Evolutionary conservation across 495 filamentous ascomycete species (phyloP).

Genomic region (Glutinoglossum americanum): DNA sequence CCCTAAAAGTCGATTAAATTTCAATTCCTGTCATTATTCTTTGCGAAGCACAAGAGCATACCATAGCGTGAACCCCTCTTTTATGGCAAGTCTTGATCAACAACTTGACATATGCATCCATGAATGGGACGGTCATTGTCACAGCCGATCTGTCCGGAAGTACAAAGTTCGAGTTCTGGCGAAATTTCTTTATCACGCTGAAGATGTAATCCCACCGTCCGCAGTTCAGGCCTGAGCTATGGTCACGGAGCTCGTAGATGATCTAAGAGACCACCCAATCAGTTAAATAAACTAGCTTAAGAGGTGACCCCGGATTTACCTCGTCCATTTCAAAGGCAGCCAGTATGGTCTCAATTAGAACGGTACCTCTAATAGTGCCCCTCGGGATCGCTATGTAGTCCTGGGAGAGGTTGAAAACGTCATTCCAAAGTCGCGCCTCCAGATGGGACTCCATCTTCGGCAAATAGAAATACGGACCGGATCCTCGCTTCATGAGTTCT

Average conservation of each 20-base stretch:
- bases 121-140: slow-evolving; percentile 97
- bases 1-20: slow-evolving; percentile 26
- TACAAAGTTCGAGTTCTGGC: slow-evolving; percentile 77
- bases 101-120: slow-evolving; percentile 92
- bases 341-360: slow-evolving; percentile 94
- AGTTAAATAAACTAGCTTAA: not conserved
- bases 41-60: slow-evolving; percentile 7
- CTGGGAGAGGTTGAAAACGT: slow-evolving; percentile 92
- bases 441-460: slow-evolving; percentile 99
- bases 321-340: slow-evolving; percentile 99
- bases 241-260: slow-evolving; percentile 96
- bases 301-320: slow-evolving; percentile 14
- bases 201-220: slow-evolving; percentile 99
- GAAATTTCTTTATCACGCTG: slow-evolving; percentile 98
- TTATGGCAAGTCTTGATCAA: slow-evolving; percentile 96
- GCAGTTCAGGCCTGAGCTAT: slow-evolving; percentile 92
- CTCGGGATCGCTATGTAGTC: slow-evolving; percentile 76
- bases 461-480: slow-evolving; percentile 96
- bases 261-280: slow-evolving; percentile 28
- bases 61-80: slow-evolving; percentile 90
- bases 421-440: slow-evolving; percentile 95
- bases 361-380: slow-evolving; percentile 86
- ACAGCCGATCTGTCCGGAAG: slow-evolving; percentile 79
- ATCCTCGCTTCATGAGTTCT: slow-evolving; percentile 63
- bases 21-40: not conserved